Evolutionary conservation across 2,329 filamentous ascomycete genomes (phyloP).

Genomic region (Acarospora socialis): DNA sequence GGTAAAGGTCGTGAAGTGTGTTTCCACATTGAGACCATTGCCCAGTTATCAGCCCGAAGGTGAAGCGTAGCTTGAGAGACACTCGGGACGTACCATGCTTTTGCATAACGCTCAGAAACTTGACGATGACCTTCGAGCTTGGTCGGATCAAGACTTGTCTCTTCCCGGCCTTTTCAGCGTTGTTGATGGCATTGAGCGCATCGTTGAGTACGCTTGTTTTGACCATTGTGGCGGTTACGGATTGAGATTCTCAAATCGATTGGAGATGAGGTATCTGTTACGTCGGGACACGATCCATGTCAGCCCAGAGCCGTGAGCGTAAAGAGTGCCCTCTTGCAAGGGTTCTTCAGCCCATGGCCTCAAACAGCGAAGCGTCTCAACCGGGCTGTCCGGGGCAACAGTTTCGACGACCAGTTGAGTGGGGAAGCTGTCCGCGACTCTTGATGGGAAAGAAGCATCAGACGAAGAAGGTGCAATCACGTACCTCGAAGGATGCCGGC

Average conservation of each 20-base stretch:
- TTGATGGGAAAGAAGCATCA: no score
- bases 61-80: constrained; percentile 4
- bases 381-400: no score
- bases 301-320: constrained; percentile 52
- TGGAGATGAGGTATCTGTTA: constrained; percentile 46
- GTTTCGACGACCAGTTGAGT: no score
- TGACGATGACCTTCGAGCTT: constrained; percentile 98
- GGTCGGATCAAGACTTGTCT: constrained; percentile 97
- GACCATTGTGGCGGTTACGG: constrained; percentile 75
- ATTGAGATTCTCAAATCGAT: constrained; percentile 38
- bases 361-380: no score
- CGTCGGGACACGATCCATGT: constrained; percentile 24
- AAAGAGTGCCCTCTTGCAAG: constrained; percentile 53
- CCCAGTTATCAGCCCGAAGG: constrained; percentile 99
- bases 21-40: constrained; percentile 59
- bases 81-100: constrained; percentile 71
- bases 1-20: constrained; percentile 72
- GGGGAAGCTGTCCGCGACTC: no score
- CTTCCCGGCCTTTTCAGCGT: constrained; percentile 99
- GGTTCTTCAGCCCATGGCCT: constrained; percentile 56
- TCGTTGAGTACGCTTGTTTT: constrained; percentile 99
- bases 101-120: constrained; percentile 99
- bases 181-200: constrained; percentile 99
- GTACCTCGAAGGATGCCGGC: no score
- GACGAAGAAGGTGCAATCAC: no score